Evolutionary conservation across 2,329 filamentous ascomycete species (phyloP), one percentile per base, ranked within the genome.

Genomic region (Hypoxylon sp.): DNA sequence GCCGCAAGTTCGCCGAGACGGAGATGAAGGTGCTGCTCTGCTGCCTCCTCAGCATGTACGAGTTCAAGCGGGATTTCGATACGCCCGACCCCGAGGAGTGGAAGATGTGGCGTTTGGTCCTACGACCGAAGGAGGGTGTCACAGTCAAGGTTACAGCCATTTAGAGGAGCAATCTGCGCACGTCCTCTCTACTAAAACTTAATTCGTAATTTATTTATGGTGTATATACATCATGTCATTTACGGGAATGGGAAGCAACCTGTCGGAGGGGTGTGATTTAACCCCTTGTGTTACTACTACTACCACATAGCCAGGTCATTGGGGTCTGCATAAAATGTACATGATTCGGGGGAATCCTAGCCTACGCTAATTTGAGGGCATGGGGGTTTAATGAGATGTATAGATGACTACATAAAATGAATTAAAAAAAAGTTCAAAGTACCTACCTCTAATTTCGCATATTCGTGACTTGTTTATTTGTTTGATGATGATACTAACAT

Each of bases 71-170:
- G 11, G 72, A 77, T 49, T 51, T 60, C 21, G 59, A 54, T 19
- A 65, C 70, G 5, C 63, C 66, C 3, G 70, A 77, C 56, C 75
- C 75, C 6, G 75, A 77, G 63, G 65, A 69, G 9, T 70, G 73
- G 68, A 78, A 78, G 67, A 77, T 77, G 75, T 77, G 75, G 75
- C 67, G 74, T 25, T 57, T 77, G 32, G 75, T 77, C 11, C 56
- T 78, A 60, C 63, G 75, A 44, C 75, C 75, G 2, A 72, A 70
- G 63, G 70, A 75, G 52, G 75, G 75, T 17, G 67, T 75, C 9
- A 68, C 63, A 1, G 66, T 76, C 42, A 72, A 69, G 60, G 67
- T 70, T 7, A 69, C 64, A 7, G 60, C 60, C n/a, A 59, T 64
- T 12, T 64, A 50, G 11, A 9, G 17, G 11, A 16, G 21, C 9